Base-by-base conservation (phyloP, 2,329 filamentous ascomycete genomes). In the Colletotrichum sp. region DNA sequence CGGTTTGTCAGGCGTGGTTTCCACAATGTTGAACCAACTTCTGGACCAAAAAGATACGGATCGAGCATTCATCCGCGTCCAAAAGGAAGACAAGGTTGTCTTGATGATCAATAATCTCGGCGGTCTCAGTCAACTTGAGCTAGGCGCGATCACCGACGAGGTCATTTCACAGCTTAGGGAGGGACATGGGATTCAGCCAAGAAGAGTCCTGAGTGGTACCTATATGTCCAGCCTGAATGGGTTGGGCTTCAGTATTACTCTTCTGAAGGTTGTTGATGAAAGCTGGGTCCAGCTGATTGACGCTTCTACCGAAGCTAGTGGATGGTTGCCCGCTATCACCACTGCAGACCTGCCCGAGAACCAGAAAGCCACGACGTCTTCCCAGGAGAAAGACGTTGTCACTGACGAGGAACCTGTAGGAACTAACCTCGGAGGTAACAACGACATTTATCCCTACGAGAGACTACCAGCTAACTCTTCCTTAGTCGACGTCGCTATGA, bases 1-100 rank as follows among this genome's bases (percentile, higher is more conserved):
- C 34, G 83, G 85, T 15, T 81, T 91, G 61, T 30, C 27, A 28
- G 60, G 19, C 9, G 25, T 59, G 1, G 15, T 59, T 30, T 59
- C 15, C 13, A 59, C 55, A 2, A 19, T 59, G 55, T 30, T 59
- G 15, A 59, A 59, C 12, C 55, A 59, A 30, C 55, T 59, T 16
- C 55, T 59, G 5, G 25, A 59, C 25, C 55, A 30, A 30, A 2
- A 13, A 0, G 55, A 59, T n/a, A 6, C 22, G 0, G 55, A 59
- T 2, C 55, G 55, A 27, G 55, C 25, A 6, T 59, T 59, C 55
- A 59, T 59, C 5, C 11, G 19, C 55, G 19, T 59, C 2, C 55
- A 28, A 16, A 6, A 59, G 8, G 55, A 30, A 3, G 15, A 59
- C 11, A 27, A 19, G 15, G 25, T 59, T 16, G 55, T 59, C 15